Conservation (phyloP, 441 rosid genomes). For the Oxalis stricta region DNA sequence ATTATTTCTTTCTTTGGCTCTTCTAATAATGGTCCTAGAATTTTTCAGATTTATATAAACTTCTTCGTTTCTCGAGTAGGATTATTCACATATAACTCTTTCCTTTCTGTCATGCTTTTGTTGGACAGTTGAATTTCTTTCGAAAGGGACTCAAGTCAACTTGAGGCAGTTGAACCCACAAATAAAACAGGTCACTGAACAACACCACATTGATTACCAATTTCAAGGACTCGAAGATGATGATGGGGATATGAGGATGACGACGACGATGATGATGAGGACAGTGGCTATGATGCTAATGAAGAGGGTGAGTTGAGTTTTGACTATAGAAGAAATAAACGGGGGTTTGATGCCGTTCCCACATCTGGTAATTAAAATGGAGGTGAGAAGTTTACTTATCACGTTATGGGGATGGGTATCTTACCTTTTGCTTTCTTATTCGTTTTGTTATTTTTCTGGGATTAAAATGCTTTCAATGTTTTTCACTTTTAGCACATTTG, state of each 20-base stretch:
- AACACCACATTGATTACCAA: constrained; percentile 81
- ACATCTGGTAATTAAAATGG: constrained; percentile 51
- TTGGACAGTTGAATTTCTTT: constrained; percentile 80
- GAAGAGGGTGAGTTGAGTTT: constrained; percentile 66
- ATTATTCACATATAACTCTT: constrained; percentile 6
- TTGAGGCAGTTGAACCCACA: constrained; percentile 67
- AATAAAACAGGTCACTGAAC: constrained; percentile 50
- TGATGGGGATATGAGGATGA: constrained; percentile 53
- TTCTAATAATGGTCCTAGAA: too few species aligned
- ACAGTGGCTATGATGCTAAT: constrained; percentile 23
- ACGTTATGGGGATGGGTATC: not conserved
- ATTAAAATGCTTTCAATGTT: too few species aligned
- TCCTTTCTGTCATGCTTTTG: constrained; percentile 10
- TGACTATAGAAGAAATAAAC: constrained; percentile 52
- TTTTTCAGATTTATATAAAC: too few species aligned
- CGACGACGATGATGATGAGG: constrained; percentile 30
- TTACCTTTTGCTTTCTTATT: too few species aligned
- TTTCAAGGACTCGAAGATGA: constrained; percentile 60
- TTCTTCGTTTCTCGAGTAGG: constrained; percentile 2
- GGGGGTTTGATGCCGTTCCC: constrained; percentile 31
- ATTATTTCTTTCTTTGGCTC: not conserved
- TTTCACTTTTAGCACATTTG: not conserved
- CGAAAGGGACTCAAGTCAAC: constrained; percentile 70
- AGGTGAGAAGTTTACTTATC: constrained; percentile 29
- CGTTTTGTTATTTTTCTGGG: too few species aligned